phyloP scores from a whole-genome alignment of 208 protist genomes.

The Wallacemonas rigidus region DNA sequence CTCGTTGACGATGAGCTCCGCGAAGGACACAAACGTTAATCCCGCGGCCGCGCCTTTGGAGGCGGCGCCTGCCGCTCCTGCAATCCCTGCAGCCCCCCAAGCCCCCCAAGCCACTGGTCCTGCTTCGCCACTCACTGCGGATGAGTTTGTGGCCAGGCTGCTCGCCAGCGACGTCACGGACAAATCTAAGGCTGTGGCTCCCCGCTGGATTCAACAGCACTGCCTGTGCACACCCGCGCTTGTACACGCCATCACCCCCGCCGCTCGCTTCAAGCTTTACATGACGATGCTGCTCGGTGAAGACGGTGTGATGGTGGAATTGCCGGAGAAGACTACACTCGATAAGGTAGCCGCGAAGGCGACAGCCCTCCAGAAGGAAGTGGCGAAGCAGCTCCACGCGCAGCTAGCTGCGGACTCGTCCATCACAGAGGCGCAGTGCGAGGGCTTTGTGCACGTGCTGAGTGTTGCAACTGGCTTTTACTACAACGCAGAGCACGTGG shows the following conservation, averaged over 20 bases:
- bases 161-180: conserved; percentile 20
- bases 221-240: conserved; percentile 68
- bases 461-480: conserved; percentile 37
- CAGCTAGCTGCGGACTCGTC: conserved; percentile 23
- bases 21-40: conserved; percentile 23
- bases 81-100: conserved; percentile 43
- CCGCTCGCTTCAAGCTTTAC: conserved; percentile 59
- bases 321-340: conserved; percentile 23
- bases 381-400: conserved; percentile 27
- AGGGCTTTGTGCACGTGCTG: conserved; percentile 47
- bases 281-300: conserved; percentile 48
- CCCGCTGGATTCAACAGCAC: conserved; percentile 49
- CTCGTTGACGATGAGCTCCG: conserved; percentile 23
- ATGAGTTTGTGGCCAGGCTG: conserved; percentile 22
- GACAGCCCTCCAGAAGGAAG: conserved; percentile 31
- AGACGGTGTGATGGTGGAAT: background rate
- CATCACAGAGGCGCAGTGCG: conserved; percentile 28
- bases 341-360: conserved; percentile 25
- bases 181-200: conserved; percentile 5
- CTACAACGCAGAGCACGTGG: conserved; percentile 45
- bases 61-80: conserved; percentile 23
- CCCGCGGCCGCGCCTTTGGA: conserved; percentile 15
- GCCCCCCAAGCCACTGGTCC: conserved; percentile 34
- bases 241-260: conserved; percentile 36
- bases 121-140: conserved; percentile 28